Evolutionary conservation across 202 grass and related monocot species (phyloP), one percentile per base, ranked within the genome.

Genomic region (Panicum virgatum): DNA sequence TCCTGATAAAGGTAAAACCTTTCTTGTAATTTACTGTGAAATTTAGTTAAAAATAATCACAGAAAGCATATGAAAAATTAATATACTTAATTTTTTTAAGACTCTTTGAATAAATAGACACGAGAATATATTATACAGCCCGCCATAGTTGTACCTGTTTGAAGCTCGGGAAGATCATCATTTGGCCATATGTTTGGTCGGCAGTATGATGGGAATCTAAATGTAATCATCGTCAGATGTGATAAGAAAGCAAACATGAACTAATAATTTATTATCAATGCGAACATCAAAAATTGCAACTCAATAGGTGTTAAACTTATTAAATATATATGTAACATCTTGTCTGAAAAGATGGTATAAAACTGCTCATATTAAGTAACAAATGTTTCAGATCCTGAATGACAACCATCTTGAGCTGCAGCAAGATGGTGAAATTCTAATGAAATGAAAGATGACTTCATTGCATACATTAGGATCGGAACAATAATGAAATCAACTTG

Each of bases 161-260:
- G 86, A 76, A 98, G 90, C 69, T 90, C 92, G 40, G 88, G 92
- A 18, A 98, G 86, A 77, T 88, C 74, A 83, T 71, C 81, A 7
- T 37, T 45, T 43, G 95, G 90, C 95, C 95, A 98, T 90, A 87
- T 91, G 78, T 98, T 98, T 75, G 90, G 90, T 83, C 82, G 90
- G 70, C 95, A 98, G 15, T 89, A 98, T 5, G 92, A 98, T 84
- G 95, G 95, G 43, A 93, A 98, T 68, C 95, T 98, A 86, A 44
- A 91, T 26, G 60, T 79, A 9, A 64, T 14, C 8, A 66, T 53
- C 15, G 12, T 12, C 10, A 57, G 22, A 23, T 57, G 9, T 57
- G 8, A 57, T 57, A 16, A 27, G 8, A 69, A 27, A 69, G 22
- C 13, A 69, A 45, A 47, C 42, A 69, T 14, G 22, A 46, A 47